phyloP scores from a whole-genome alignment of 306 rosid species.

The Quercus suber region DNA sequence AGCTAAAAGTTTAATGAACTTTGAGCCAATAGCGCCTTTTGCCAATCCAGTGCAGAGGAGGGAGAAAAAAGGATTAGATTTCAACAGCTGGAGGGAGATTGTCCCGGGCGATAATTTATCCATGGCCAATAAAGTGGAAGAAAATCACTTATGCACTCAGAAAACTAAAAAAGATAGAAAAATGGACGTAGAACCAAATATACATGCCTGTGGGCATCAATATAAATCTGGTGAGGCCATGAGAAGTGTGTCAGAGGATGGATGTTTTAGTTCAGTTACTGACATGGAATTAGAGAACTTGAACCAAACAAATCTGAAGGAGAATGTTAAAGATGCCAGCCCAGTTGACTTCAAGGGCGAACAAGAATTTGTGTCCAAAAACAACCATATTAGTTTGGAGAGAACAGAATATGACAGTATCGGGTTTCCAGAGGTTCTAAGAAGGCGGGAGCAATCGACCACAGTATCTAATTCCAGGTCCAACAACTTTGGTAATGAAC shows the following conservation, averaged over 20 bases:
- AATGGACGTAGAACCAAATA: constrained; percentile 1
- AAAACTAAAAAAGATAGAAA: constrained; percentile 24
- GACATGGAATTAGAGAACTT: constrained; percentile 37
- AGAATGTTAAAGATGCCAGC: constrained; percentile 9
- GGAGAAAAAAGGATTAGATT: constrained; percentile 57
- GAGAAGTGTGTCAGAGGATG: constrained; percentile 13
- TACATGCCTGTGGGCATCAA: not conserved
- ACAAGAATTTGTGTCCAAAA: constrained; percentile 14
- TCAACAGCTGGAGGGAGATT: constrained; percentile 65
- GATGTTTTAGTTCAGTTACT: constrained; percentile 5
- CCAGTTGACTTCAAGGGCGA: constrained; percentile 17
- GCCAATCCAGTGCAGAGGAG: constrained; percentile 71
- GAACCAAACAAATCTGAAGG: constrained; percentile 18
- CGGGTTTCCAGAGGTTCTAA: constrained; percentile 11
- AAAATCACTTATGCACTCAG: constrained; percentile 1
- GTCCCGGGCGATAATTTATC: constrained; percentile 34
- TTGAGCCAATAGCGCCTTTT: constrained; percentile 42
- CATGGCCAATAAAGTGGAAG: constrained; percentile 26
- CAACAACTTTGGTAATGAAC: constrained; percentile 28
- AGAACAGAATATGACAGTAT: constrained; percentile 15
- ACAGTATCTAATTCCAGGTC: constrained; percentile 27
- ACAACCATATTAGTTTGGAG: constrained; percentile 5
- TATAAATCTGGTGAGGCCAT: not conserved
- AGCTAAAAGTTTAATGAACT: constrained; percentile 37
- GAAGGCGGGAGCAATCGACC: constrained; percentile 21